Evolutionary conservation across 495 filamentous ascomycete species (phyloP).

Genomic region (Bombardia bombarda): DNA sequence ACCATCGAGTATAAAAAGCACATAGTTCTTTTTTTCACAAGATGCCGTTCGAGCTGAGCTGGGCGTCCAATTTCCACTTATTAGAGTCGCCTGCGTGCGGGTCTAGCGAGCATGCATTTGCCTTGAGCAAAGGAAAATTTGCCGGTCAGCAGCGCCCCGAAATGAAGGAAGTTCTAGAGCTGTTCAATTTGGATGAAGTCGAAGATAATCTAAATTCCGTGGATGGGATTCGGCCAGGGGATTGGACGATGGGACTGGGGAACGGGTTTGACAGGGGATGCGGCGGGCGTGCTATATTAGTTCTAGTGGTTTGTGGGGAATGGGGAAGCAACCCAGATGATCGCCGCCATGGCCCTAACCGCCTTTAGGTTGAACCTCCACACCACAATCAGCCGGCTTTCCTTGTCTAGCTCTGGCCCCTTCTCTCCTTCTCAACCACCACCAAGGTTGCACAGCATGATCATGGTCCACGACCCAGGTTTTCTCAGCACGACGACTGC

Average conservation of each 20-base stretch:
- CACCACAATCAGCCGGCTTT: no score
- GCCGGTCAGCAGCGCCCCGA: neutral
- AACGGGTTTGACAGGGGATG: no score
- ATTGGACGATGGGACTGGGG: neutral
- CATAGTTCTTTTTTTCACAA: no score
- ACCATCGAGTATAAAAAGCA: neutral
- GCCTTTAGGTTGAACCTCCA: no score
- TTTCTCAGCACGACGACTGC: no score
- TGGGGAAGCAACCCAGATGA: neutral
- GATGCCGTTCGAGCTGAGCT: no score
- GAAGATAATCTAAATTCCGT: neutral
- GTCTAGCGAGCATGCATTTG: no score
- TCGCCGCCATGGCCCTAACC: neutral
- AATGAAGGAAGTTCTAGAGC: neutral
- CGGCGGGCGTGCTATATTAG: no score
- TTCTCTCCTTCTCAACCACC: no score
- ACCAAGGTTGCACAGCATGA: conserved; percentile 1
- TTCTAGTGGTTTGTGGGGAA: neutral
- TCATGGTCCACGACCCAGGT: conserved; percentile 8
- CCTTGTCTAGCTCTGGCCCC: no score
- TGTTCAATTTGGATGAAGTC: conserved; percentile 5
- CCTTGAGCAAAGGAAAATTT: no score
- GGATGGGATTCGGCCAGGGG: neutral
- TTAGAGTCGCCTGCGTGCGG: conserved; percentile 1
- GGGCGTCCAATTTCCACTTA: neutral